Base-by-base conservation (phyloP, 2,329 filamentous ascomycete species). In the Neonectria punicea region DNA sequence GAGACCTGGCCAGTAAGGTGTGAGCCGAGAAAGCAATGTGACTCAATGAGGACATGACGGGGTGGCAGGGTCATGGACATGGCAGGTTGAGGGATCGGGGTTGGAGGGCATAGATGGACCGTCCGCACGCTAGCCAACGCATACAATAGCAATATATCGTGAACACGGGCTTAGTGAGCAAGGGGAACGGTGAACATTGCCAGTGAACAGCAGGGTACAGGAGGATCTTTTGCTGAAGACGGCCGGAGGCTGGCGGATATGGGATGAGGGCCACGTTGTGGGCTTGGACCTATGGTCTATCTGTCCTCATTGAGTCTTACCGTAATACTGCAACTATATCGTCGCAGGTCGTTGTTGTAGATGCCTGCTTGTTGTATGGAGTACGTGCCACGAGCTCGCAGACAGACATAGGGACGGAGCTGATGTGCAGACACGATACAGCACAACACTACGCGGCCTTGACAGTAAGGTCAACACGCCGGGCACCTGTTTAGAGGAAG, bases 341-440 rank as follows among this genome's bases (percentile, higher is more conserved):
- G 47, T 53, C 53, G 60, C 41, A 62, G 20, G 46, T 47, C 39
- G 53, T 53, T 36, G 34, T 44, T 49, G 34, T 44, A 43, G 44
- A 61, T 50, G 53, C 44, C 34, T 55, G 53, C 51, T 36, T 56
- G 43, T 47, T 56, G 25, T 44, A 54, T 18, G 25, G 53, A 32
- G 61, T 65, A 56, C 39, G 62, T 65, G 62, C 62, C 62, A 65
- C 57, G 57, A 41, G 62, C 57, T 61, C 62, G 62, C 62, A 61
- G 62, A 47, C 22, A 34, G 50, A 57, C 28, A 65, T 53, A 44
- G 44, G 59, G 59, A 61, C 53, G 57, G 6, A 57, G 46, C 57
- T 65, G 36, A 39, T 44, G 53, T 61, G 62, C 57, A 61, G 61
- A 55, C 57, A 61, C 57, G 62, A 65, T 57, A 53, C 47, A 51